Base-by-base conservation (phyloP, 2,329 filamentous ascomycete genomes). In the Coniochaeta ligniaria region DNA sequence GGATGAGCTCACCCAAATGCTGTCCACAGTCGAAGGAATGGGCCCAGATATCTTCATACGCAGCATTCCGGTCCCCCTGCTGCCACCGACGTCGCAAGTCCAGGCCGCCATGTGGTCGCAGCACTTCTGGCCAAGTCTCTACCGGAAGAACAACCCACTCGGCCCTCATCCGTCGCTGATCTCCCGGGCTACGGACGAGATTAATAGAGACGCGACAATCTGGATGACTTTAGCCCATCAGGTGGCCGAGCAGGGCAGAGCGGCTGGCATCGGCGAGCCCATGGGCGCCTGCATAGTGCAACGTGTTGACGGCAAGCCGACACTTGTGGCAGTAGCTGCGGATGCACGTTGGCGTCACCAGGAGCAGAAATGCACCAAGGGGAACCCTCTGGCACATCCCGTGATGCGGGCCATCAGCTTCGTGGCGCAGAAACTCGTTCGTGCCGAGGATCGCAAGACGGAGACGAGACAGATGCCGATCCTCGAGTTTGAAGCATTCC, bases 121-220 rank as follows among this genome's bases (percentile, higher is more conserved):
- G 36, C 81, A 87, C 66, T 94, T 91, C 72, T 96, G 91, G 91
- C 91, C 91, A 14, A 89, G 88, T 1, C 85, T 93, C 57, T 96
- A 95, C 75, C 88, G 91, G 64, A 92, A 92, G 76, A 93, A 89
- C 66, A 95, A 95, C 69, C 91, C 91, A 2, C 90, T 93, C 62
- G 91, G 91, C 4, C 91, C 91, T 20, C 91, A 96, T 70, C 91
- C 91, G 63, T 85, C 86, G 68, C 83, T 90, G 70, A 85, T 94
- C 60, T 78, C 83, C 47, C 85, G 88, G 62, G 86, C 88, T 31
- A 87, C 88, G 43, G 83, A 86, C 14, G 87, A 91, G 62, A 84
- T 96, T 59, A 80, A 81, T 60, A 75, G 81, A 54, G 83, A 89
- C 64, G 84, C 85, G 1, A 80, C 82, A 4, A 73, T 83, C 60